These are phyloP conservation scores for Orbilia quercus DNA, from an alignment of 2,329 filamentous ascomycete species.

Conservation along the genomic window DNA sequence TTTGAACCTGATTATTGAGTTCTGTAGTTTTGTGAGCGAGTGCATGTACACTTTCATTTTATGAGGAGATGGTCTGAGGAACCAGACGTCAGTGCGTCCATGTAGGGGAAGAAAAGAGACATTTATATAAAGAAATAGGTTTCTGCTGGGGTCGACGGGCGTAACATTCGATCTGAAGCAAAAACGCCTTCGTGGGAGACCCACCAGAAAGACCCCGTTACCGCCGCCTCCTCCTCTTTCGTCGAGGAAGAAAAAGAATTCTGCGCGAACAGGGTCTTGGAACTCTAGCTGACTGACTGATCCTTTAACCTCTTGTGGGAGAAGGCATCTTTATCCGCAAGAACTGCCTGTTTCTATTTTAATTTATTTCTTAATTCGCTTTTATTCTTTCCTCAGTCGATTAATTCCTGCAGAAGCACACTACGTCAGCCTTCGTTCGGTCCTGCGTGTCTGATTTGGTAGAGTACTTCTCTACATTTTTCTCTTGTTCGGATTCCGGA, in stretches of 20 bases:
- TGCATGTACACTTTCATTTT: too few species aligned
- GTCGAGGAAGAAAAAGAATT: conserved; percentile 15
- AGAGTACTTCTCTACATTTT: not conserved
- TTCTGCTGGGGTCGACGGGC: not conserved
- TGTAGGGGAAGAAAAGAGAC: too few species aligned
- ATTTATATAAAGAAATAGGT: not conserved
- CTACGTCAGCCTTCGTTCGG: conserved; percentile 28
- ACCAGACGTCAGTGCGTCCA: conserved; percentile 11
- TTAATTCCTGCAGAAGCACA: conserved; percentile 12
- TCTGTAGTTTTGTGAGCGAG: not conserved
- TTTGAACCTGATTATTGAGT: conserved; percentile 11
- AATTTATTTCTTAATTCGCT: conserved; percentile 3
- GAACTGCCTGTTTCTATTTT: not conserved
- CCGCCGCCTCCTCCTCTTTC: conserved; percentile 18
- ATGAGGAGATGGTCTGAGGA: too few species aligned
- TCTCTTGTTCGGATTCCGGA: conserved; percentile 27
- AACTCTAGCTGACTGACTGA: conserved; percentile 6
- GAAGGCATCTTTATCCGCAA: conserved; percentile 5
- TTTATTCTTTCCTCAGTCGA: not conserved
- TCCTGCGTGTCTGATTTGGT: not conserved
- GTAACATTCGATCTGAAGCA: too few species aligned
- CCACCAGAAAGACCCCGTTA: conserved; percentile 30
- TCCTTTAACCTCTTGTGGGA: conserved; percentile 3
- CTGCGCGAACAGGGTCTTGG: conserved; percentile 24
- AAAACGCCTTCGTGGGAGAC: too few species aligned